Percentiles rank a stretch among this genome's conserved stretches.
Evolutionary conservation across 352 stramenopile genomes (phyloP).

Genomic region (Thraustotheca clavata): DNA sequence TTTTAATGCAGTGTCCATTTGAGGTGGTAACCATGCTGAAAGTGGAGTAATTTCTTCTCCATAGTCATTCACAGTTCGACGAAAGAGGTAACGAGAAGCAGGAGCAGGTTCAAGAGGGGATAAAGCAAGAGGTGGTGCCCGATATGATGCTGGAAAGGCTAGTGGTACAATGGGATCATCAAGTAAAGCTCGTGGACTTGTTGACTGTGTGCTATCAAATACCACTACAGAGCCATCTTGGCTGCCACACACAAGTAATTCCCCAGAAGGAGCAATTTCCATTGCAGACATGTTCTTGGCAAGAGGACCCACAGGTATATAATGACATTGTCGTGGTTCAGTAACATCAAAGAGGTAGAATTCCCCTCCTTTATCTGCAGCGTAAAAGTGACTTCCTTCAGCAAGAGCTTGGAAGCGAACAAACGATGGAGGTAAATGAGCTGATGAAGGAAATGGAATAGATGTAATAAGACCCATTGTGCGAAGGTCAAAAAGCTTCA

Average conservation of each 20-base stretch:
- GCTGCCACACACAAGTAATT: background rate
- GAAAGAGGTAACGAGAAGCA: conserved; percentile 19
- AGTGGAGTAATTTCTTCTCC: conserved; percentile 8
- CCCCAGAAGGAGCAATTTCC: background rate
- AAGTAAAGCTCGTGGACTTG: background rate
- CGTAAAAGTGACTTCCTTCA: background rate
- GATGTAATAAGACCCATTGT: conserved; percentile 14
- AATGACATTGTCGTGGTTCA: background rate
- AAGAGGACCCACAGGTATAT: background rate
- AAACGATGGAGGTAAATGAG: background rate
- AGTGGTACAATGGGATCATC: background rate
- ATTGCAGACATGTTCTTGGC: background rate
- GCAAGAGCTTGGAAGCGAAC: conserved; percentile 12
- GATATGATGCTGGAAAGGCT: background rate
- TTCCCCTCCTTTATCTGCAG: background rate
- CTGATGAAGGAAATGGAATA: conserved; percentile 14
- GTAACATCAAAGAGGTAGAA: conserved; percentile 15
- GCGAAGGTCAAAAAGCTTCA: conserved; percentile 20
- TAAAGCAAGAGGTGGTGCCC: conserved; percentile 4
- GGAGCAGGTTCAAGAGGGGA: conserved; percentile 17
- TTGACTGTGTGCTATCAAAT: background rate
- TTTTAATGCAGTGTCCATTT: conserved; percentile 6
- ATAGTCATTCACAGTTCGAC: conserved; percentile 5
- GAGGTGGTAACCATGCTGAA: conserved; percentile 8
- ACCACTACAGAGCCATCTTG: conserved; percentile 1